Evolutionary conservation across 768 basidiomycete genomes (phyloP), one percentile per base, ranked within the genome.

Genomic region (Rhizopogon vinicolor): DNA sequence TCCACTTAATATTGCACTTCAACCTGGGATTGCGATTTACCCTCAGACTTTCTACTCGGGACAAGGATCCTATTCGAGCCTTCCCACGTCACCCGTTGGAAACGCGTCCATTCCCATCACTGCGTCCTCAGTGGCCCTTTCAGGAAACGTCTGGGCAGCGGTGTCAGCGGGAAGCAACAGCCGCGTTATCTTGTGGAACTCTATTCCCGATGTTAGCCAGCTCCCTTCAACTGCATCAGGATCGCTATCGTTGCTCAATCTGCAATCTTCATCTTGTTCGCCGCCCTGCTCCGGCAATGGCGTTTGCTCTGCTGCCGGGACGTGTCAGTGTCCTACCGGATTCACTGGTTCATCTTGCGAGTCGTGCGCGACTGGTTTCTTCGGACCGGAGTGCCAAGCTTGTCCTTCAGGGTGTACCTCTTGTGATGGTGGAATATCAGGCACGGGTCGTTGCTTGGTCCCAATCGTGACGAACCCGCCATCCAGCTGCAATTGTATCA

Each of bases 291-390:
- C 91, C 0, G 81, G 85, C 2, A 76, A 80, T 0, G 89, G 91
- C 10, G 72, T 87, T 6, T 96, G 93, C 63, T 82, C 85, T 0
- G 68, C 84, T 0, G 79, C 81, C 0, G 89, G 88, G 8, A 82
- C 78, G 13, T 96, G 93, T 63, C 69, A 75, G 0, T 96, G 93
- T 62, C 78, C 83, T 0, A 56, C 81, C 2, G 89, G 89, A 0
- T 95, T 93, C 67, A 83, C 78, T 0, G 93, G 93, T 3, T 67
- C 84, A 5, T 84, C 86, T 0, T 96, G 93, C 71, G 91, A 94
- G 65, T 73, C 82, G 0, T 96, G 93, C 61, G 76, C 82, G 1
- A 35, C 76, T 5, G 89, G 89, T 0, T 87, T 87, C 68, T 96
- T 89, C 62, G 93, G 93, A 0, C 76, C 85, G 1, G 75, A 69